These are phyloP conservation scores for Tetrapisispora arboricola DNA, from an alignment of 805 yeast genomes.

Conservation along the genomic window DNA sequence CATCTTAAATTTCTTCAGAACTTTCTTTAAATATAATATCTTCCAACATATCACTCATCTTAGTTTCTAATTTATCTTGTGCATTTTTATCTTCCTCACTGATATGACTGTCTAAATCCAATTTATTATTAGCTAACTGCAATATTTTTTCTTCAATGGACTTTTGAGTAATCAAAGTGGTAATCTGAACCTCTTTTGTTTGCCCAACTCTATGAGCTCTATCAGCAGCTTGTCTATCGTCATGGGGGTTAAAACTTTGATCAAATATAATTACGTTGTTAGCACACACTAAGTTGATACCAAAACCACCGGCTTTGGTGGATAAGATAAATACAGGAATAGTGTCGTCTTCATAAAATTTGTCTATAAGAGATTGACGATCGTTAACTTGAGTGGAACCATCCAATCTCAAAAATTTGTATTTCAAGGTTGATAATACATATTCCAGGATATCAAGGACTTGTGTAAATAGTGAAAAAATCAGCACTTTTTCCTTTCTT, in stretches of 20 bases:
- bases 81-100: conserved; percentile 36
- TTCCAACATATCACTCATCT: conserved; percentile 40
- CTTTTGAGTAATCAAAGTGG: conserved; percentile 57
- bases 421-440: conserved; percentile 51
- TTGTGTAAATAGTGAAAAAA: conserved; percentile 90
- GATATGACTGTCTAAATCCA: conserved; percentile 59
- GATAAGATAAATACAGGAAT: conserved; percentile 83
- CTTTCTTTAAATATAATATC: conserved; percentile 23
- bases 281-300: conserved; percentile 93
- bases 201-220: conserved; percentile 98
- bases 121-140: conserved; percentile 77
- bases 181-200: conserved; percentile 69
- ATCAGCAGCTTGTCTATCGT: conserved; percentile 97
- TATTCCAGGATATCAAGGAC: conserved; percentile 78
- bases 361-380: conserved; percentile 85
- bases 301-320: conserved; percentile 98
- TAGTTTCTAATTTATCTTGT: conserved; percentile 37
- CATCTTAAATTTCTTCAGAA: too few relatives aligned
- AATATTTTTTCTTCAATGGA: conserved; percentile 87
- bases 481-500: conserved; percentile 54
- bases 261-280: conserved; percentile 86
- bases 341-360: conserved; percentile 67
- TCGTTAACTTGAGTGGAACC: conserved; percentile 92
- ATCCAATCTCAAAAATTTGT: conserved; percentile 75
- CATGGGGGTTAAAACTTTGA: conserved; percentile 95